Conservation (phyloP, 257 asterid genomes). For the Fraxinus cuspidata region DNA sequence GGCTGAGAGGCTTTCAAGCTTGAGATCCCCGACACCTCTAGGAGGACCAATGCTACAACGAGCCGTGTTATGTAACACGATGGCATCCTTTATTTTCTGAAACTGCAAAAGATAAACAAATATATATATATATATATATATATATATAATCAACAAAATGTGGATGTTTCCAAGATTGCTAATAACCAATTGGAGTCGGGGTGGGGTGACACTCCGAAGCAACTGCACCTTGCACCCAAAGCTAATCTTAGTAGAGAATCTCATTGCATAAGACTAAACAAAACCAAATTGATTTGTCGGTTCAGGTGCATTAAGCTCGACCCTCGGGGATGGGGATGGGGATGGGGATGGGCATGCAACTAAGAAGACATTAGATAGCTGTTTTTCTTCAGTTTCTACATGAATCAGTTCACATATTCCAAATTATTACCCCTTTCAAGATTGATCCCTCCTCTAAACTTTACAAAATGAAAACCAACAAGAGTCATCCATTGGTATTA, state of each 20-base stretch:
- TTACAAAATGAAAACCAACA: background rate
- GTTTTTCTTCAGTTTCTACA: background rate
- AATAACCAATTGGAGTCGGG: background rate
- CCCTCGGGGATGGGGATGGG: background rate
- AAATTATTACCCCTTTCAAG: background rate
- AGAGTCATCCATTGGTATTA: background rate
- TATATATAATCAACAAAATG: background rate
- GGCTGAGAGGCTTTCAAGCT: conserved; percentile 45
- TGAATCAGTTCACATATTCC: background rate
- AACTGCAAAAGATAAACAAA: conserved; percentile 49
- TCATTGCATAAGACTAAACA: background rate
- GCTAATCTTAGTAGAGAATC: background rate
- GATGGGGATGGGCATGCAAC: background rate
- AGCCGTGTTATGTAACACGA: conserved; percentile 69
- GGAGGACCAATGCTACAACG: conserved; percentile 93
- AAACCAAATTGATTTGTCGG: background rate
- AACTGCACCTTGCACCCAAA: too few species aligned
- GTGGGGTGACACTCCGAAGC: background rate
- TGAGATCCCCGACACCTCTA: conserved; percentile 68
- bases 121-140: background rate
- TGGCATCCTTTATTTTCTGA: conserved; percentile 85
- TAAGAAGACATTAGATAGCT: background rate
- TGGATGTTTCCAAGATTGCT: background rate
- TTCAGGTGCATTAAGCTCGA: background rate
- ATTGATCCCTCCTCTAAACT: background rate